Percentiles rank a stretch among this genome's conserved stretches.
These are phyloP conservation scores for Rugosomyces carneus DNA, from an alignment of 1,284 basidiomycete genomes.

Conservation along the genomic window DNA sequence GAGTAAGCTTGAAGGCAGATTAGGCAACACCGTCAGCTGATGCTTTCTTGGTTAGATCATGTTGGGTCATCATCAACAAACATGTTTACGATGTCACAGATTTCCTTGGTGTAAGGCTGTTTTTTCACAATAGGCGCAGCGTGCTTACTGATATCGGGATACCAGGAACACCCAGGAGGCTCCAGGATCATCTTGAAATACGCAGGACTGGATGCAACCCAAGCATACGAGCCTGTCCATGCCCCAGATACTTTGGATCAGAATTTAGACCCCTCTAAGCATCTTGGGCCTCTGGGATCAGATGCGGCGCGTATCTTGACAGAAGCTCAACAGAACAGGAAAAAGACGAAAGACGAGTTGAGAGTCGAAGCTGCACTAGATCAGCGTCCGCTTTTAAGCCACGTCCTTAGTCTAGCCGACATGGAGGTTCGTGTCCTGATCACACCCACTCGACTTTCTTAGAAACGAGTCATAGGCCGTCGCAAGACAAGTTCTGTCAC, in stretches of 20 bases:
- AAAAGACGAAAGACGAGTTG: slow-evolving; percentile 65
- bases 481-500: slow-evolving; percentile 60
- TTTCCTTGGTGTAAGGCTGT: slow-evolving; percentile 56
- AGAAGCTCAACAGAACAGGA: slow-evolving; percentile 33
- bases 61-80: slow-evolving; percentile 84
- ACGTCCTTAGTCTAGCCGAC: slow-evolving; percentile 70
- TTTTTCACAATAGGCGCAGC: background rate
- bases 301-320: slow-evolving; percentile 41
- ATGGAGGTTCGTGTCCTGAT: slow-evolving; percentile 52
- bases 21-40: background rate
- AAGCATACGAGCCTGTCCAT: slow-evolving; percentile 69
- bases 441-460: background rate
- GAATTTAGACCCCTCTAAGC: slow-evolving; percentile 58
- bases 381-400: slow-evolving; percentile 56
- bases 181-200: slow-evolving; percentile 72
- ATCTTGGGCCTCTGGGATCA: slow-evolving; percentile 64
- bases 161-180: slow-evolving; percentile 79
- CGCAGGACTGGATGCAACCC: slow-evolving; percentile 74
- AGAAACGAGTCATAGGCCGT: slow-evolving; percentile 35
- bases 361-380: slow-evolving; percentile 59
- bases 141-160: background rate
- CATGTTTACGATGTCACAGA: slow-evolving; percentile 82
- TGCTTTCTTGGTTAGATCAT: slow-evolving; percentile 42
- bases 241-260: slow-evolving; percentile 66
- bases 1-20: slow-evolving; percentile 28